Evolutionary conservation across 2,329 filamentous ascomycete species (phyloP).

Genomic region (Torrubiellomyces zombiae): DNA sequence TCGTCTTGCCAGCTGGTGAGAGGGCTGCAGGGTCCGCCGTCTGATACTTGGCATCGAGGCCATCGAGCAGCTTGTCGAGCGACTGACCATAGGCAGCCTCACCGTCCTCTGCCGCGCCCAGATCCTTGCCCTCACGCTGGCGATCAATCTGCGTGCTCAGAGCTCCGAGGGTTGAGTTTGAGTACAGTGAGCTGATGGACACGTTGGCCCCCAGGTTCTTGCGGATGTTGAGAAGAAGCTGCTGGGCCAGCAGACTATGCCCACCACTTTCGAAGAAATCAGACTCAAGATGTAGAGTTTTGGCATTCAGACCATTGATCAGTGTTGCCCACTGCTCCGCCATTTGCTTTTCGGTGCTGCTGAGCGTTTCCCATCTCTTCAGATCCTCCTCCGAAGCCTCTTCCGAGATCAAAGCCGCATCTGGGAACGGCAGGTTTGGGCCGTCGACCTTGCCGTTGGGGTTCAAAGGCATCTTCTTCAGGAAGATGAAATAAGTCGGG

Average conservation of each 20-base stretch:
- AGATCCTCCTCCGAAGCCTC: constrained; percentile 18
- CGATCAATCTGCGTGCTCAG: constrained; percentile 15
- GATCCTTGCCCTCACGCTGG: constrained; percentile 10
- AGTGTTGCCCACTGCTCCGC: constrained; percentile 53
- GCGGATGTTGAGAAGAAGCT: constrained; percentile 49
- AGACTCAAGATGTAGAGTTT: constrained; percentile 33
- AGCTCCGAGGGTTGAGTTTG: constrained; percentile 11
- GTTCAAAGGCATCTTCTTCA: constrained; percentile 45
- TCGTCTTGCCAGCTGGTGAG: constrained; percentile 19
- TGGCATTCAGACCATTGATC: constrained; percentile 47
- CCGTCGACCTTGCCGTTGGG: constrained; percentile 71
- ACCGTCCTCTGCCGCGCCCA: constrained; percentile 18
- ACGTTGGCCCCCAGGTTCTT: constrained; percentile 14
- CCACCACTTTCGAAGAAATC: constrained; percentile 23
- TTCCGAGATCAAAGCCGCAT: constrained; percentile 45
- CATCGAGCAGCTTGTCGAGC: constrained; percentile 29
- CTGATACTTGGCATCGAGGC: constrained; percentile 26
- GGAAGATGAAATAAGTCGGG: constrained; percentile 16
- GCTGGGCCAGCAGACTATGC: constrained; percentile 42
- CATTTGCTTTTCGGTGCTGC: constrained; percentile 21
- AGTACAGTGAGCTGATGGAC: constrained; percentile 15
- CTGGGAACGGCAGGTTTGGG: constrained; percentile 64
- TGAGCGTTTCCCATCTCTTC: constrained; percentile 34
- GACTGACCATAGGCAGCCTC: constrained; percentile 38
- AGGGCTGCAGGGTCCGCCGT: constrained; percentile 18